Percentiles rank a stretch among this genome's conserved stretches.
These are phyloP conservation scores for Trichoderma oligosporum DNA, from an alignment of 2,329 filamentous ascomycete genomes.

Conservation along the genomic window DNA sequence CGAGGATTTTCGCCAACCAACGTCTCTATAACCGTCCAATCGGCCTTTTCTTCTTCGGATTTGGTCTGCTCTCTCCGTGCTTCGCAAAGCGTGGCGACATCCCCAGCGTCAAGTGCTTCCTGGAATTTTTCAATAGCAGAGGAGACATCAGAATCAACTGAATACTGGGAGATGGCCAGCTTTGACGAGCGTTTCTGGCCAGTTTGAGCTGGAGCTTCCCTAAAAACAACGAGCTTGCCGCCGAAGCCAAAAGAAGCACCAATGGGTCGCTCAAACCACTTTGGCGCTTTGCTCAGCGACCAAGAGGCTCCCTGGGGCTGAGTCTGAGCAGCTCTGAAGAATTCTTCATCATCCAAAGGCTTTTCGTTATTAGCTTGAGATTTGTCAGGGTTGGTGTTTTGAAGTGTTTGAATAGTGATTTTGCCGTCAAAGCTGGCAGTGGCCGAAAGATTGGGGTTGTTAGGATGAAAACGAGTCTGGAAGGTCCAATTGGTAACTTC, in stretches of 20 bases:
- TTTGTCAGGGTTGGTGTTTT: constrained; percentile 82
- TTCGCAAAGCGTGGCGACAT: constrained; percentile 76
- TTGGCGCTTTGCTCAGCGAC: constrained; percentile 78
- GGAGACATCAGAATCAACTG: constrained; percentile 81
- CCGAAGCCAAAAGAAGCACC: constrained; percentile 94
- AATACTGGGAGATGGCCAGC: constrained; percentile 81
- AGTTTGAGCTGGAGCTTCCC: constrained; percentile 52
- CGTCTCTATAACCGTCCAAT: constrained; percentile 93
- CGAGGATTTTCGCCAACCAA: constrained; percentile 82
- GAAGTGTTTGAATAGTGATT: constrained; percentile 87
- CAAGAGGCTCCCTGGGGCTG: constrained; percentile 90
- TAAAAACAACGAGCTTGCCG: constrained; percentile 80
- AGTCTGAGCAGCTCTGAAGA: constrained; percentile 89
- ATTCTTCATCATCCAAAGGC: constrained; percentile 84
- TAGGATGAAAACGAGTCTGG: constrained; percentile 87
- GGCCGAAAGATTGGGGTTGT: constrained; percentile 86
- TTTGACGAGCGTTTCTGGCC: constrained; percentile 69
- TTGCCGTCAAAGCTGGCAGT: constrained; percentile 97
- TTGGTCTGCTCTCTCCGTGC: constrained; percentile 69
- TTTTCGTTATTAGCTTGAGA: constrained; percentile 63
- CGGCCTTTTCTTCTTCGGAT: constrained; percentile 87
- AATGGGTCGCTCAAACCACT: constrained; percentile 81
- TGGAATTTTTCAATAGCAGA: constrained; percentile 84
- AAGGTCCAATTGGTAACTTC: constrained; percentile 99
- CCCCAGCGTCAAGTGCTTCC: constrained; percentile 69